Base-by-base conservation (phyloP, 1,139 yeast genomes). In the Pichia sp. region DNA sequence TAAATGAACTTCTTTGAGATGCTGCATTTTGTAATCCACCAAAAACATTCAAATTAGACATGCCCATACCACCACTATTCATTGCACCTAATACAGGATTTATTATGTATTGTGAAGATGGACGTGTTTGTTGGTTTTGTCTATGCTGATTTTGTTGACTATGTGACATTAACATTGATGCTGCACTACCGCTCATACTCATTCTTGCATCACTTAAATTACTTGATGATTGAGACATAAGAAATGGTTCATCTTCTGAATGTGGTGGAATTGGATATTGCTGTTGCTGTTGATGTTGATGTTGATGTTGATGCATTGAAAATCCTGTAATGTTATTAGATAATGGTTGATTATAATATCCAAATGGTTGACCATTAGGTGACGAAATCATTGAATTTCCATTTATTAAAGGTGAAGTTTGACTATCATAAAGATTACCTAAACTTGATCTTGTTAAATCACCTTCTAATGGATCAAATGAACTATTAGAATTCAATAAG, bases 161-260 rank as follows among this genome's bases (percentile, higher is more conserved):
- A 18, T 33, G 37, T 24, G 35, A 35, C 26, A 33, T 9, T 18
- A 33, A 27, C 31, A 38, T 38, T 9, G 42, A 38, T 8, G 31
- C 23, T 19, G 27, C 26, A 18, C 42, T 31, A 5, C 41, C 42
- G 24, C 34, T 34, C 19, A 40, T 20, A 19, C 42, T 40, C 35
- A 40, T 40, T 62, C 61, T 5, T 59, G 55, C 5, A 72, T 70
- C 20, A 70, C 55, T 27, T 72, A 37, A 74, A 66, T 54, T 81
- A 65, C 51, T 72, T 74, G 54, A 74, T 74, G 20, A 74, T 62
- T 68, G 41, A 6, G 72, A 72, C 28, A 30, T 31, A 13, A 36
- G 6, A 20, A 19, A 37, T 18, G 20, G 36, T 7, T 37, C 37
- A 27, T 38, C 41, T 27, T 29, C 35, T 13, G 14, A 23, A 18